Percentiles rank a stretch among this genome's conserved stretches.
Evolutionary conservation across 2,329 filamentous ascomycete genomes (phyloP).

Genomic region (Microcyclospora pomicola): DNA sequence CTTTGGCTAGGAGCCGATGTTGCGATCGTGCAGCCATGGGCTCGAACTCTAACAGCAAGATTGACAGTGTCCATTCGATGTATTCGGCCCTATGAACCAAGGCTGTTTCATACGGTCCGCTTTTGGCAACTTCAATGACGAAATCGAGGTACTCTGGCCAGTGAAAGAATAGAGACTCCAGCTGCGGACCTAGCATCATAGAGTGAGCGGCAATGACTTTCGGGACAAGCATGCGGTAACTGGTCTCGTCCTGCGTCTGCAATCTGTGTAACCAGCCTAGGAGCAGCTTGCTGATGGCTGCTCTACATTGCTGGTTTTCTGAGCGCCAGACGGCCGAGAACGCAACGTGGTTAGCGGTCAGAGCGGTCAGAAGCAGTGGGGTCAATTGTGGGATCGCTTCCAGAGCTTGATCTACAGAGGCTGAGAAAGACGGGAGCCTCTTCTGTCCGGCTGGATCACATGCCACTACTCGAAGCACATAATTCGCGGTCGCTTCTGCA

Average conservation of each 20-base stretch:
- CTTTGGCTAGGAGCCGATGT: background rate
- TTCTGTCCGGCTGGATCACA: slow-evolving; percentile 1
- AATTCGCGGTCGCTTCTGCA: background rate
- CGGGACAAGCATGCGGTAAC: background rate
- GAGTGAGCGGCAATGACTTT: slow-evolving; percentile 1
- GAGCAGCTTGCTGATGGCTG: background rate
- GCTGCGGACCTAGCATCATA: background rate
- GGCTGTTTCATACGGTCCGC: slow-evolving; percentile 6
- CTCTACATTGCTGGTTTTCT: background rate
- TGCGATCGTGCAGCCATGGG: background rate
- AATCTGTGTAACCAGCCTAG: slow-evolving; percentile 1
- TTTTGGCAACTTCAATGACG: slow-evolving; percentile 3
- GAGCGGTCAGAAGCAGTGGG: background rate
- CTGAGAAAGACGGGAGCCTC: background rate
- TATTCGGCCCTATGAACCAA: slow-evolving; percentile 5
- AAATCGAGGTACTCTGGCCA: slow-evolving; percentile 11
- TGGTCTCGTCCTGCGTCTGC: background rate
- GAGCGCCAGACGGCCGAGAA: background rate
- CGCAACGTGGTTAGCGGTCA: background rate
- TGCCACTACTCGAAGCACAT: background rate
- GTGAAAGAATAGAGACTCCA: background rate
- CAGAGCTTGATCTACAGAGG: background rate
- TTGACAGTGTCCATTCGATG: slow-evolving; percentile 6
- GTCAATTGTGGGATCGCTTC: background rate
- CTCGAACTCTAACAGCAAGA: slow-evolving; percentile 3